phyloP scores from a whole-genome alignment of 192 early-diverging fungal species.

The Phycomyces nitens region DNA sequence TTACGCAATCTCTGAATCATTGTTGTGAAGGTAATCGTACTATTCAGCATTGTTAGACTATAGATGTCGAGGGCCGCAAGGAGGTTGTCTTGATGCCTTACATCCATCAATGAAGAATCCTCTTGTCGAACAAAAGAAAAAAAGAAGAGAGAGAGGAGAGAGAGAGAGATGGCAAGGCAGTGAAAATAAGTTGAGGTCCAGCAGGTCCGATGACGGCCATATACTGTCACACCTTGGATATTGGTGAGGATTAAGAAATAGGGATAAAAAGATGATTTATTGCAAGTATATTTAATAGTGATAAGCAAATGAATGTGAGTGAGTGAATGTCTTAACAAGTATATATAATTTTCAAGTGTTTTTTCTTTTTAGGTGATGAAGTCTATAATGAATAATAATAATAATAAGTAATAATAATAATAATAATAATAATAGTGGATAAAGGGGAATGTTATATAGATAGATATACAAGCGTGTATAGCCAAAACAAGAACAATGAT shows the following conservation, averaged over 20 bases:
- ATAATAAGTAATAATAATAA: not conserved
- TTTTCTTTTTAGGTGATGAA: too few species aligned
- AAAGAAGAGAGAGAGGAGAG: not conserved
- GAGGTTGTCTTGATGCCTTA: not conserved
- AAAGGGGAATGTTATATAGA: not conserved
- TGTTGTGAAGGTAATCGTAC: conserved; percentile 15
- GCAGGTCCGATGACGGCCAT: too few species aligned
- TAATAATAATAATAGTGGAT: not conserved
- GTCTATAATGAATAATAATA: not conserved
- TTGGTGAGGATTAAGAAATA: too few species aligned
- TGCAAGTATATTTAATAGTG: too few species aligned
- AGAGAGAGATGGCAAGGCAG: not conserved
- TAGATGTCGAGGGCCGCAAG: not conserved
- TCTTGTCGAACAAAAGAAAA: not conserved
- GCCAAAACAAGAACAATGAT: too few species aligned
- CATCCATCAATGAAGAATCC: not conserved
- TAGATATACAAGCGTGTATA: not conserved
- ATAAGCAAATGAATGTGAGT: too few species aligned
- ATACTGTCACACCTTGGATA: too few species aligned
- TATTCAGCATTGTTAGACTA: not conserved
- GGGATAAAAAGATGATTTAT: too few species aligned
- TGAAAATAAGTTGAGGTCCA: not conserved
- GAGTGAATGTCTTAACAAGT: too few species aligned
- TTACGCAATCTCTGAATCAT: conserved; percentile 19
- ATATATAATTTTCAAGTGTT: too few species aligned